Base-by-base conservation (phyloP, 2,329 filamentous ascomycete species). In the Colletotrichum sp. region DNA sequence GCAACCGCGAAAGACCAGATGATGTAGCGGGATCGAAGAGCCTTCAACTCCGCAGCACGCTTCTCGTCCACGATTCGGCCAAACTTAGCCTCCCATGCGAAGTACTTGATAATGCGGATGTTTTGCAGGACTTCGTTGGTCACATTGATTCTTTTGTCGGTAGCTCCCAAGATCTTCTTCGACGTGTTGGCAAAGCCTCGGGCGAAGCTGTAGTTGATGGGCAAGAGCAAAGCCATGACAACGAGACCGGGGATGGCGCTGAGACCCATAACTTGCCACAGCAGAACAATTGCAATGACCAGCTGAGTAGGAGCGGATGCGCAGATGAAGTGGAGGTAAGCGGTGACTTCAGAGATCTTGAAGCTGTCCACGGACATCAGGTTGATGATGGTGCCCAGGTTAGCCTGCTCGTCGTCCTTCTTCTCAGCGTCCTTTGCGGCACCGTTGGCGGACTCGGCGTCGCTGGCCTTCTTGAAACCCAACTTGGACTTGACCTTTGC, bases 361-460 rank as follows among this genome's bases (percentile, higher is more conserved):
- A 99, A 99, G 64, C 96, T 98, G 87, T 99, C 98, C 55, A 99
- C 98, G 13, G 97, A 98, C 97, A 99, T 99, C 79, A 99, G 89
- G 84, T 99, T 99, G 87, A 99, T 99, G 81, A 99, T 98, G n/a
- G 97, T 98, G 77, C 98, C 97, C 67, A 98, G 90, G 77, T 97
- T 98, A 52, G 96, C 96, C 86, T 98, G 95, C 74, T 94, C 91
- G 77, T 95, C 93, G 21, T 86, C 82, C 68, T 87, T 83, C 70
- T 83, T 84, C 70, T 84, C 83, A 55, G 84, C 80, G 28, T 82
- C 82, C 72, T 86, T 86, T 52, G 80, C 68, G n/a, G 80, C 79
- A 34, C 83, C 82, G 43, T 81, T 83, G 60, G 80, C 81, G 26
- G 81, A 81, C 36, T 85, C 79, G 18, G 83, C 81, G 43, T 83